A percentile compares a stretch with the other conserved stretches of the same genome.
phyloP scores from a whole-genome alignment of 2,329 filamentous ascomycete species.

The Rhynchosporium agropyri region DNA sequence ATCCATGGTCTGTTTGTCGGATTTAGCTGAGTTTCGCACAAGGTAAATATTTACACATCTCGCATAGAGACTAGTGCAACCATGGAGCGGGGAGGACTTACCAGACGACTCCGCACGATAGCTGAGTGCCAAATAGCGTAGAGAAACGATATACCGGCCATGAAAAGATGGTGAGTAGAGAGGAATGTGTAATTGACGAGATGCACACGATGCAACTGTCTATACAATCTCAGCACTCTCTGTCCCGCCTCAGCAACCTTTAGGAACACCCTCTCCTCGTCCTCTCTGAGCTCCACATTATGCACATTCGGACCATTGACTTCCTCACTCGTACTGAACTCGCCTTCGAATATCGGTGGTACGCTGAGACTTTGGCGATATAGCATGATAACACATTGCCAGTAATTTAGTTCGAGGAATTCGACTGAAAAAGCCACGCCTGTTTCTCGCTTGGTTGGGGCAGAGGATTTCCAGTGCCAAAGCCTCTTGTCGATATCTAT shows the following conservation, averaged over 20 bases:
- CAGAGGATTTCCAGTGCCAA: conserved; percentile 82
- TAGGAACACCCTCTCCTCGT: conserved; percentile 89
- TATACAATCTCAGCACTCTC: conserved; percentile 86
- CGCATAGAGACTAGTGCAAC: conserved; percentile 1
- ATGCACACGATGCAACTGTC: conserved; percentile 83
- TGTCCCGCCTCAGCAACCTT: conserved; percentile 96
- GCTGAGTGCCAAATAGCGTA: conserved; percentile 98
- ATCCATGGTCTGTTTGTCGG: conserved; percentile 69
- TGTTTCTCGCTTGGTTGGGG: conserved; percentile 76
- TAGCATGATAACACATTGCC: conserved; percentile 95
- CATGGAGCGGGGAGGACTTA: conserved; percentile 51
- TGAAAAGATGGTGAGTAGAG: conserved; percentile 94
- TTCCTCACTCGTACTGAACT: conserved; percentile 68
- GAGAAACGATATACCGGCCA: conserved; percentile 94
- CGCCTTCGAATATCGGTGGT: conserved; percentile 79
- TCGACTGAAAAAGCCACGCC: conserved; percentile 88
- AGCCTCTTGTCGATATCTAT: conserved; percentile 82
- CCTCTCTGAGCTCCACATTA: conserved; percentile 69
- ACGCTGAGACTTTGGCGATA: conserved; percentile 90
- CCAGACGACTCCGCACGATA: conserved; percentile 80
- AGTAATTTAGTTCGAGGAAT: conserved; percentile 94
- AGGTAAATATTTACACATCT: not conserved
- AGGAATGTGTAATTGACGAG: conserved; percentile 96
- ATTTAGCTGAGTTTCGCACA: not conserved
- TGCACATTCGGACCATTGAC: conserved; percentile 64